Conservation (phyloP, 768 basidiomycete genomes). For the Phaeotremella fagi region DNA sequence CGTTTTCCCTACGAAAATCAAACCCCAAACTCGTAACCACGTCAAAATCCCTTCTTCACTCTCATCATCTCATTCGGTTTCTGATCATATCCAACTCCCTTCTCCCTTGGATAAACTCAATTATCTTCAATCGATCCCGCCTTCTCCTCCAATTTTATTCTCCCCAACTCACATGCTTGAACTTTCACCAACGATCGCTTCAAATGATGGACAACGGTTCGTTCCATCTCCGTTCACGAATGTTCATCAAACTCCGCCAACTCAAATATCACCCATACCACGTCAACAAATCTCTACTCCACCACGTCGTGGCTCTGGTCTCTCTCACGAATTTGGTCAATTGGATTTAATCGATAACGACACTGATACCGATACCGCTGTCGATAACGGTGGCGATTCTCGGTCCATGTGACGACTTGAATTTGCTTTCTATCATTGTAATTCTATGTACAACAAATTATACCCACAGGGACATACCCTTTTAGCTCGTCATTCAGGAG, state of each 20-base stretch:
- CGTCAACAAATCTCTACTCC: background rate
- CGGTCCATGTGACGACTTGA: conserved; percentile 1
- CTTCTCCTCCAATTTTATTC: conserved; percentile 32
- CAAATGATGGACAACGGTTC: conserved; percentile 15
- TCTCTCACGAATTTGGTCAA: conserved; percentile 4
- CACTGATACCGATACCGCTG: conserved; percentile 1
- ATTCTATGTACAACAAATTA: background rate
- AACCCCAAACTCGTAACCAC: conserved; percentile 1
- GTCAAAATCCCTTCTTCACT: conserved; percentile 18
- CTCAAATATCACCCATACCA: background rate
- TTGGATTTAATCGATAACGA: background rate
- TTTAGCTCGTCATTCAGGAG: conserved; percentile 71
- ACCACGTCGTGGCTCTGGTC: conserved; percentile 2
- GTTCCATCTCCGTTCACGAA: conserved; percentile 37
- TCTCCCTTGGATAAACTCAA: conserved; percentile 24
- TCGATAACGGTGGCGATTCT: background rate
- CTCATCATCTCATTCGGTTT: background rate
- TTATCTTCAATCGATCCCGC: conserved; percentile 23
- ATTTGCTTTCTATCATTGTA: background rate
- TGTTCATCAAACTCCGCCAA: conserved; percentile 2
- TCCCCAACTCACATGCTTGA: conserved; percentile 22
- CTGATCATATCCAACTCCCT: conserved; percentile 15
- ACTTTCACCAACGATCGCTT: conserved; percentile 1
- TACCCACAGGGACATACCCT: conserved; percentile 74
- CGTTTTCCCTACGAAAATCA: background rate